Base-by-base conservation (phyloP, 306 rosid genomes). In the Ochetophila trinervis region DNA sequence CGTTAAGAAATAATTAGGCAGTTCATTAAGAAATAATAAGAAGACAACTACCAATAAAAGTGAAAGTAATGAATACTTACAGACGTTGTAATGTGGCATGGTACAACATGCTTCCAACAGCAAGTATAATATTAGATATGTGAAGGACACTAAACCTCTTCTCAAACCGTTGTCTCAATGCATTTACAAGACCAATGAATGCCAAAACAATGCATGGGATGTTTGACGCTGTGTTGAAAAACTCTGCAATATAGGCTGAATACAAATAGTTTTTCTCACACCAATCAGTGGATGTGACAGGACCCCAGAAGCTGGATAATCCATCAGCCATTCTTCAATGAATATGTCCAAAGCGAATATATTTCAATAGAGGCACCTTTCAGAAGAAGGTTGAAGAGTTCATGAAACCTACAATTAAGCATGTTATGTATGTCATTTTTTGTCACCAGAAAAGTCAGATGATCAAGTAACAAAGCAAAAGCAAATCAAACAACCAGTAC, bases 71-170 rank as follows among this genome's bases (percentile, higher is more conserved):
- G 23, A 44, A 52, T 70, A 80, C 98, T 92, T 79, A 93, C 95
- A 79, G 73, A 17, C 65, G 86, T 60, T 87, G 98, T 70, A 93
- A 82, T 0, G 98, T 93, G 42, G 97, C 93, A 77, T 93, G 98
- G 86, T 84, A 87, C 69, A 87, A 45, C 91, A 93, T 87, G 79
- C 89, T 93, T 65, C 98, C 98, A 49, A 89, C 74, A 63, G 96
- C 93, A 72, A 92, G 88, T 50, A 83, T 76, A 93, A 92, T 87
- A 71, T 89, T 89, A 48, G 96, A 85, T 74, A 92, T n/a, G 36
- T 89, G 93, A 71, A 92, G 97, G 53, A 92, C 87, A 50, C 88
- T 79, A 83, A 92, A 89, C 70, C 98, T 87, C 87, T 89, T 92
- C 89, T 92, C 98, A 67, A 92, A 92, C 64, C 89, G 91, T 74